A percentile compares a stretch with the other conserved stretches of the same genome.
Conservation (phyloP, 257 asterid genomes). For the Lycium barbarum region DNA sequence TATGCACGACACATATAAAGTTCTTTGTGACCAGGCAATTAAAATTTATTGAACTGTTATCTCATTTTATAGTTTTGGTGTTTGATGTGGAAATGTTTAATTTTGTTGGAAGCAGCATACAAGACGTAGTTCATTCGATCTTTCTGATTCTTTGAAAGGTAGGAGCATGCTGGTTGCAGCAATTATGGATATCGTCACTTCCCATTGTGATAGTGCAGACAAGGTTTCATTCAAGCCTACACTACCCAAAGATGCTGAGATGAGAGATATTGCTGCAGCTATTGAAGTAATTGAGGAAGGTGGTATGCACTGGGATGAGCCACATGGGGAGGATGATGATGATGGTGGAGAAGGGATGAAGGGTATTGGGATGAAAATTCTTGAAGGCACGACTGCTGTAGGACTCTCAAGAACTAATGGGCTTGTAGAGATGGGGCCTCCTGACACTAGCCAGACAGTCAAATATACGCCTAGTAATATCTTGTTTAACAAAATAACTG, state of each 20-base stretch:
- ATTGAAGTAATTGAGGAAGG: slow-evolving; percentile 95
- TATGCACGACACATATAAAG: not conserved
- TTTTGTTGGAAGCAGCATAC: slow-evolving; percentile 71
- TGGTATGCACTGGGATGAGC: slow-evolving; percentile 93
- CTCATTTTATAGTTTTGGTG: slow-evolving; percentile 14
- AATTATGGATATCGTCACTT: slow-evolving; percentile 94
- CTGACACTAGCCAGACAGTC: slow-evolving; percentile 45
- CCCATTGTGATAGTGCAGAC: slow-evolving; percentile 79
- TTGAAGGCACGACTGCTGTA: slow-evolving; percentile 91
- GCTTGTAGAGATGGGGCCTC: slow-evolving; percentile 59
- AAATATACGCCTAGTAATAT: slow-evolving; percentile 47
- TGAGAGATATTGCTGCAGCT: slow-evolving; percentile 95
- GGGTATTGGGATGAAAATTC: slow-evolving; percentile 96
- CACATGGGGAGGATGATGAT: slow-evolving; percentile 62
- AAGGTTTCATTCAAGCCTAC: slow-evolving; percentile 64
- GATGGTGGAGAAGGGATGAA: slow-evolving; percentile 81
- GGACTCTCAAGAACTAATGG: slow-evolving; percentile 77
- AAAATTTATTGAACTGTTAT: slow-evolving; percentile 19
- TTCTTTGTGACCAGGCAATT: not conserved
- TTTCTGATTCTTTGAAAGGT: slow-evolving; percentile 81
- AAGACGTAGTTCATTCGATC: slow-evolving; percentile 75
- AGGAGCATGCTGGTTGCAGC: slow-evolving; percentile 99
- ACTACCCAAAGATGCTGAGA: slow-evolving; percentile 81
- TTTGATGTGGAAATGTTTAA: slow-evolving; percentile 49
- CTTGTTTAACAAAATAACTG: slow-evolving; percentile 61